These are phyloP conservation scores for Xylaria flabelliformis DNA, from an alignment of 495 filamentous ascomycete species.

Conservation along the genomic window DNA sequence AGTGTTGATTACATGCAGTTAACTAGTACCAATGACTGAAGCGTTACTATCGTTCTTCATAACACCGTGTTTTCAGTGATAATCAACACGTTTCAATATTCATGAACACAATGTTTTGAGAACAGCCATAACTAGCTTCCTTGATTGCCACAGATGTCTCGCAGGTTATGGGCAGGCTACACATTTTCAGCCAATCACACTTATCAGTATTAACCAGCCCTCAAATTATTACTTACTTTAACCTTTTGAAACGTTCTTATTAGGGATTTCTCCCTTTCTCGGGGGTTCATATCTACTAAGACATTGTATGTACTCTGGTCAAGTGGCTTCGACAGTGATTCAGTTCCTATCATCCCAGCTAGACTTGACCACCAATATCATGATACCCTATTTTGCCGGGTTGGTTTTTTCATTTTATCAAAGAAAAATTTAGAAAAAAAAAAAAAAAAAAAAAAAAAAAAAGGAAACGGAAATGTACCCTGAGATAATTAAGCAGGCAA, in stretches of 20 bases:
- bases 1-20: not conserved
- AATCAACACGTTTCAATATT: not conserved
- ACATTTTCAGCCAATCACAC: no score
- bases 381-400: no score
- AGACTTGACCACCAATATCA: no score
- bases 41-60: not conserved
- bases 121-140: not conserved
- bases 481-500: not conserved
- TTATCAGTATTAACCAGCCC: no score
- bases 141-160: not conserved
- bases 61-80: not conserved
- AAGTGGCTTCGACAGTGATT: not conserved
- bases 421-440: no score
- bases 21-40: not conserved
- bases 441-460: no score
- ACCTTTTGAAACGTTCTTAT: no score
- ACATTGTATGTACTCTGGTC: not conserved
- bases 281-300: not conserved
- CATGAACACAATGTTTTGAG: slow-evolving; percentile 3
- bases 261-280: not conserved
- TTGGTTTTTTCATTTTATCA: no score
- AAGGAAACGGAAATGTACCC: not conserved
- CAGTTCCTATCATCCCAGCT: not conserved
- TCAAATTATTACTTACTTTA: no score
- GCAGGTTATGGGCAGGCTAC: no score